Evolutionary conservation across 1,139 yeast species (phyloP), one percentile per base, ranked within the genome.

Genomic region (Yamadazyma triangularis): DNA sequence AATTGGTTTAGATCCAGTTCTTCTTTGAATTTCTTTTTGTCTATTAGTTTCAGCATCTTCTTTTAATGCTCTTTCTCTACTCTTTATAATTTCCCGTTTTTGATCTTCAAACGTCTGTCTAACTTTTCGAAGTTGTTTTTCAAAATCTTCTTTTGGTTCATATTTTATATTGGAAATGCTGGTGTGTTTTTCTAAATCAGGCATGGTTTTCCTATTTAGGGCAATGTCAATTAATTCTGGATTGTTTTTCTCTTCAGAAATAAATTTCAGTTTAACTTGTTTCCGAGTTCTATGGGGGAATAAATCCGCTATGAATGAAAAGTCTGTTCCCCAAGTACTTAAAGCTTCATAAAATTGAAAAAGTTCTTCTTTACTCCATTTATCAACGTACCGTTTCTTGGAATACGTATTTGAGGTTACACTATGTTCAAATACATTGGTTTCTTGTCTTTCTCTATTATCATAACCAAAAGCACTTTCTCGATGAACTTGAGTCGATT

Each of bases 241-340:
- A 47, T 82, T 77, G 36, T 71, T 77, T 39, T 73, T 72, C 52
- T 91, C 98, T 50, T 91, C 97, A 25, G 77, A 60, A 36, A 80
- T 78, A 59, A 83, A 91, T 55, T 91, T 91, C 45, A 86, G 70
- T 55, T 91, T 89, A 33, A 91, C 72, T 56, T 91, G 97, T 43
- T 84, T 76, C 35, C 98, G 69, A 4, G 83, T 80, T 42, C 98
- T 70, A 42, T 86, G 80, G 2, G 96, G 96, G 52, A 89, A 91
- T 51, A 91, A 61, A 50, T 86, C 91, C 0, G 96, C 70, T 38
- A 91, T 89, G 38, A 91, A 60, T 7, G 88, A 84, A 58, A 91
- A 91, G 58, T 91, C 97, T 0, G 98, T 89, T 2, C 98, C 98
- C 94, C 95, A 89, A 45, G 79, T 78, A 19, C 94, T 78, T 29